Percentiles rank a stretch among this genome's conserved stretches.
Evolutionary conservation across 75 land plant genomes (phyloP).

Genomic region (Pinus tabuliformis): DNA sequence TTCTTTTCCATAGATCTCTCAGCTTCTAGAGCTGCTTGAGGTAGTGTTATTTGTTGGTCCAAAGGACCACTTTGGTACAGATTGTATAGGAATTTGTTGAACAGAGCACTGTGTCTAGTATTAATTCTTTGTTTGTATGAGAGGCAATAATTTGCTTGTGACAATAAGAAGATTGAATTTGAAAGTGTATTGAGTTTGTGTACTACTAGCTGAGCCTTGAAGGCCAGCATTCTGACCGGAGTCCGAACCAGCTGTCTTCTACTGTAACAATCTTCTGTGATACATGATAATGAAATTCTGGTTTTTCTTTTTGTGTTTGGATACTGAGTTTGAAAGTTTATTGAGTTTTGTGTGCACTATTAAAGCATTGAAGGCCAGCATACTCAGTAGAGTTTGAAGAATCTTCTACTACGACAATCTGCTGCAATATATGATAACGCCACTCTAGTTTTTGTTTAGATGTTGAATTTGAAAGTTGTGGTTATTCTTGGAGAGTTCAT

Average conservation of each 20-base stretch:
- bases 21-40: slow-evolving; percentile 9
- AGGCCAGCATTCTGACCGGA: neutral
- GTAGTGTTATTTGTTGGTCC: slow-evolving; percentile 8
- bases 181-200: slow-evolving; percentile 11
- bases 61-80: slow-evolving; percentile 12
- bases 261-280: slow-evolving; percentile 9
- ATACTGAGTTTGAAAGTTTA: neutral
- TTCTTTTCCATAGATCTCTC: neutral
- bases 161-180: slow-evolving; percentile 11
- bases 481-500: neutral
- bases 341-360: neutral
- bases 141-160: slow-evolving; percentile 13
- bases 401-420: neutral
- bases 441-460: neutral
- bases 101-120: slow-evolving; percentile 11
- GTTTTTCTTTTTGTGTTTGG: neutral
- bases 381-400: too few relatives aligned
- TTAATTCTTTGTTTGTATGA: slow-evolving; percentile 14
- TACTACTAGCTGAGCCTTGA: slow-evolving; percentile 3
- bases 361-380: too few relatives aligned
- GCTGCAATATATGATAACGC: neutral
- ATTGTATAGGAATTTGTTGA: slow-evolving; percentile 13
- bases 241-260: neutral
- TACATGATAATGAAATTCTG: slow-evolving; percentile 3
- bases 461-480: neutral